A percentile compares a stretch with the other conserved stretches of the same genome.
Evolutionary conservation across 1,139 yeast genomes (phyloP).

Genomic region (Blastobotrys aristatus): DNA sequence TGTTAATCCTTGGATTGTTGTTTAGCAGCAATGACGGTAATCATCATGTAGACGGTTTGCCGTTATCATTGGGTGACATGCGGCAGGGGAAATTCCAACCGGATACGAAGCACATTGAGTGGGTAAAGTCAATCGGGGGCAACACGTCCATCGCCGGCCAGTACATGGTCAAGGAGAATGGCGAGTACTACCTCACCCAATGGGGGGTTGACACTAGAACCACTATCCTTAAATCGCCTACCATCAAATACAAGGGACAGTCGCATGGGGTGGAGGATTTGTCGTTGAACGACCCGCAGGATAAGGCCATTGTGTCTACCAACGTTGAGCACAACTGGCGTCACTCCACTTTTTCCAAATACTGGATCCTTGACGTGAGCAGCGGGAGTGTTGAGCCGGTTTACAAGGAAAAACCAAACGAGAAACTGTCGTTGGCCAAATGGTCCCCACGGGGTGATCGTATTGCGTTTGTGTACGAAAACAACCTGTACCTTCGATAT

Average conservation of each 20-base stretch:
- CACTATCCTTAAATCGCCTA: constrained; percentile 18
- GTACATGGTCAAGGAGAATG: constrained; percentile 22
- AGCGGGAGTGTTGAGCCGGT: constrained; percentile 43
- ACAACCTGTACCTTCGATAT: constrained; percentile 54
- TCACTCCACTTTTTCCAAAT: constrained; percentile 63
- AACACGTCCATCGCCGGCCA: constrained; percentile 27
- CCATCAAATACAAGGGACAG: constrained; percentile 20
- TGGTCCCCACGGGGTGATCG: constrained; percentile 73
- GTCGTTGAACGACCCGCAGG: constrained; percentile 37
- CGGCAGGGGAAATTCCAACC: constrained; percentile 29
- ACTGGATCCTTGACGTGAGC: constrained; percentile 54
- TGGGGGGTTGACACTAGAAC: constrained; percentile 26
- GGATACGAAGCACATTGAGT: constrained; percentile 20
- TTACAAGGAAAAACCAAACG: constrained; percentile 26
- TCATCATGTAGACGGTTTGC: not conserved
- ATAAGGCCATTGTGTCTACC: constrained; percentile 47
- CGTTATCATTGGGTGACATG: constrained; percentile 25
- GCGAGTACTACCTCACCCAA: constrained; percentile 18
- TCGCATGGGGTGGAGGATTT: constrained; percentile 23
- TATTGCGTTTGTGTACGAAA: constrained; percentile 61
- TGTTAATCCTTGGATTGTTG: not conserved
- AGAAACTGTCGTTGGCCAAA: constrained; percentile 47
- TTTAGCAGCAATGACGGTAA: not conserved
- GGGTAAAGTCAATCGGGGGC: constrained; percentile 24
- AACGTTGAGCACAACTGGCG: constrained; percentile 60